Conservation (phyloP, 2,329 filamentous ascomycete genomes). For the Lachnellula willkommii region DNA sequence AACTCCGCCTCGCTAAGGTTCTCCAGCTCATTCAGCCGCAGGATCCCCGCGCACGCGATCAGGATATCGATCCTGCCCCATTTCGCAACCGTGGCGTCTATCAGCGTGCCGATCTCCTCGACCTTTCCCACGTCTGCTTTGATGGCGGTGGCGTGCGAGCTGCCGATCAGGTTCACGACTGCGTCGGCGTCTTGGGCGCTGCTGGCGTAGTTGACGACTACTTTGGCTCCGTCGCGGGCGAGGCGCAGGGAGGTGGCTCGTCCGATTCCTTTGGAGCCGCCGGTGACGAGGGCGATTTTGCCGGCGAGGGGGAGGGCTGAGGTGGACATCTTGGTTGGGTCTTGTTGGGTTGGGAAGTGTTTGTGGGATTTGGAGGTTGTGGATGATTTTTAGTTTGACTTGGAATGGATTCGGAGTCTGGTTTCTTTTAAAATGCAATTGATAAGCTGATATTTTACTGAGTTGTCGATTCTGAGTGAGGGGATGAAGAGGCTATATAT, state of each 20-base stretch:
- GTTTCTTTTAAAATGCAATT: too few relatives aligned
- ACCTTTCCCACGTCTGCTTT: constrained; percentile 50
- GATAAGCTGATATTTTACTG: too few relatives aligned
- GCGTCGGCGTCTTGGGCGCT: constrained; percentile 42
- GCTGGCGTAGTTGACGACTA: constrained; percentile 54
- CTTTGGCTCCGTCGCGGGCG: constrained; percentile 49
- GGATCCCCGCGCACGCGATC: constrained; percentile 50
- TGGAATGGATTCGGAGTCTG: not conserved
- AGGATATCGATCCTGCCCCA: constrained; percentile 56
- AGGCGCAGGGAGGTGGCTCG: constrained; percentile 53
- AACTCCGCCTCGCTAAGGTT: constrained; percentile 46
- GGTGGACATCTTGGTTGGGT: constrained; percentile 11
- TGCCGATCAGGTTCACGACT: constrained; percentile 45
- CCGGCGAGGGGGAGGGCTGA: constrained; percentile 18
- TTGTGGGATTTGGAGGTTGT: not conserved
- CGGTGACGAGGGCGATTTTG: constrained; percentile 31
- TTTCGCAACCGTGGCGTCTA: constrained; percentile 42
- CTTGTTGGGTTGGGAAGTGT: constrained; percentile 1
- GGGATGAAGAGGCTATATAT: too few relatives aligned
- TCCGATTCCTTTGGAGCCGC: constrained; percentile 54
- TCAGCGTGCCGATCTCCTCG: constrained; percentile 42
- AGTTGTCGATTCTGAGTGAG: too few relatives aligned
- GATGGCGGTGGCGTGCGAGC: constrained; percentile 45
- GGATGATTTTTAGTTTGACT: not conserved
- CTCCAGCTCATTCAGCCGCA: constrained; percentile 46